These are phyloP conservation scores for Zygosaccharomyces bisporus DNA, from an alignment of 805 yeast genomes.

Conservation along the genomic window DNA sequence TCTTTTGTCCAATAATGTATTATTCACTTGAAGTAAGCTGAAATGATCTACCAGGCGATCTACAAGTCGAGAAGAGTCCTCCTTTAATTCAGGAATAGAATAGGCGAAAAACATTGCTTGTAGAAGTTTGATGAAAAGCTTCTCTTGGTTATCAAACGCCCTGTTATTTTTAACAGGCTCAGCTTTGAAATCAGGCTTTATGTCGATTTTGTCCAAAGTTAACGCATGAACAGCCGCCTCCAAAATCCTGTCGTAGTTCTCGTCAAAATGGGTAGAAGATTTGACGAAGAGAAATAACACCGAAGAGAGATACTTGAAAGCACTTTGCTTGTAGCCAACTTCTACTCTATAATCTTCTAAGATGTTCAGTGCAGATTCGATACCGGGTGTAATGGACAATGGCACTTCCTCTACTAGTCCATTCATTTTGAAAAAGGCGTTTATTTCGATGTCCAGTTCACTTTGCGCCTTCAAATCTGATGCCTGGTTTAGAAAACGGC, in stretches of 20 bases:
- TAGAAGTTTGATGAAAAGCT: slow-evolving; percentile 57
- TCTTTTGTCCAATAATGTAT: slow-evolving; percentile 63
- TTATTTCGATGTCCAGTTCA: slow-evolving; percentile 59
- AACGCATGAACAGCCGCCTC: slow-evolving; percentile 47
- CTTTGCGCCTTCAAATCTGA: slow-evolving; percentile 55
- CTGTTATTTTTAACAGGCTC: slow-evolving; percentile 46
- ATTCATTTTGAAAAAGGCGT: slow-evolving; percentile 65
- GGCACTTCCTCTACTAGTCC: slow-evolving; percentile 63
- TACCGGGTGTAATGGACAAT: slow-evolving; percentile 77
- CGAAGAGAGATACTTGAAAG: slow-evolving; percentile 66
- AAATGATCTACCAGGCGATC: slow-evolving; percentile 73
- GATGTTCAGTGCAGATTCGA: slow-evolving; percentile 70
- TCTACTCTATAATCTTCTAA: slow-evolving; percentile 59
- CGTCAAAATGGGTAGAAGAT: slow-evolving; percentile 40
- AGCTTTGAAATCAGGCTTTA: slow-evolving; percentile 37
- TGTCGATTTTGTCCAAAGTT: slow-evolving; percentile 23
- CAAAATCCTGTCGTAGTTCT: slow-evolving; percentile 42
- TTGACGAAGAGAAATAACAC: slow-evolving; percentile 63
- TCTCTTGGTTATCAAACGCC: slow-evolving; percentile 58
- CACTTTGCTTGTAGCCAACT: slow-evolving; percentile 67
- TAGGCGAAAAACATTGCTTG: slow-evolving; percentile 73
- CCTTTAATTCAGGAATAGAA: slow-evolving; percentile 66
- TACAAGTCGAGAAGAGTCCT: slow-evolving; percentile 61
- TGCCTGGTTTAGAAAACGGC: slow-evolving; percentile 77
- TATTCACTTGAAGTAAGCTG: slow-evolving; percentile 71